Percentiles rank a stretch among this genome's conserved stretches.
phyloP scores from a whole-genome alignment of 352 stramenopile species.

The Globisporangium parvum region DNA sequence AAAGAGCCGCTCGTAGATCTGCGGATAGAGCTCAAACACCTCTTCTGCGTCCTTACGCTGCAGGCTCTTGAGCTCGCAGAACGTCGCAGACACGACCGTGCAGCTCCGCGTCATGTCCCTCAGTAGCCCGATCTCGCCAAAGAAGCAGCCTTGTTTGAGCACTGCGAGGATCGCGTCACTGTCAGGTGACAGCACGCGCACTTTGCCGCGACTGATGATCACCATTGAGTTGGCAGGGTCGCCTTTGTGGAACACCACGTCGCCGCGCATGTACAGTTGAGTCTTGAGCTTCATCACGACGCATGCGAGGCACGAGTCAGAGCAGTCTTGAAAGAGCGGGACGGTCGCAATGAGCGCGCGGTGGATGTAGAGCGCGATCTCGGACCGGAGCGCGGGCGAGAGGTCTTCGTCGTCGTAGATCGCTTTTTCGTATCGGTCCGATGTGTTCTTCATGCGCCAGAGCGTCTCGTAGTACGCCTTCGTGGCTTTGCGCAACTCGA shows the following conservation, averaged over 20 bases:
- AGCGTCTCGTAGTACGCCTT: slow-evolving; percentile 62
- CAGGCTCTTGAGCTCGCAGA: slow-evolving; percentile 56
- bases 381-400: slow-evolving; percentile 38
- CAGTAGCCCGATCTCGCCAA: slow-evolving; percentile 53
- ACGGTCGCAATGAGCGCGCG: slow-evolving; percentile 44
- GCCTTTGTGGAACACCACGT: slow-evolving; percentile 57
- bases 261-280: slow-evolving; percentile 50
- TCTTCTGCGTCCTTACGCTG: slow-evolving; percentile 42
- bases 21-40: slow-evolving; percentile 51
- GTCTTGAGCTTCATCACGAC: slow-evolving; percentile 56
- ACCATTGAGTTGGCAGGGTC: slow-evolving; percentile 54
- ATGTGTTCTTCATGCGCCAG: slow-evolving; percentile 65
- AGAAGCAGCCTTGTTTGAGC: slow-evolving; percentile 58
- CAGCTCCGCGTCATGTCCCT: slow-evolving; percentile 53
- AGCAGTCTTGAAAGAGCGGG: slow-evolving; percentile 52
- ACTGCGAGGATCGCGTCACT: slow-evolving; percentile 44
- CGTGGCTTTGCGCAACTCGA: slow-evolving; percentile 40
- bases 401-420: slow-evolving; percentile 69
- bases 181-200: slow-evolving; percentile 53
- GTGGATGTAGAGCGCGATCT: slow-evolving; percentile 64
- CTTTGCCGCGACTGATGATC: slow-evolving; percentile 57
- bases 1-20: slow-evolving; percentile 53
- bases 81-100: slow-evolving; percentile 47
- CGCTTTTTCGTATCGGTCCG: slow-evolving; percentile 54
- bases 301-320: slow-evolving; percentile 42